Evolutionary conservation across 352 stramenopile genomes (phyloP), one percentile per base, ranked within the genome.

Genomic region (Pythium coloratum): DNA sequence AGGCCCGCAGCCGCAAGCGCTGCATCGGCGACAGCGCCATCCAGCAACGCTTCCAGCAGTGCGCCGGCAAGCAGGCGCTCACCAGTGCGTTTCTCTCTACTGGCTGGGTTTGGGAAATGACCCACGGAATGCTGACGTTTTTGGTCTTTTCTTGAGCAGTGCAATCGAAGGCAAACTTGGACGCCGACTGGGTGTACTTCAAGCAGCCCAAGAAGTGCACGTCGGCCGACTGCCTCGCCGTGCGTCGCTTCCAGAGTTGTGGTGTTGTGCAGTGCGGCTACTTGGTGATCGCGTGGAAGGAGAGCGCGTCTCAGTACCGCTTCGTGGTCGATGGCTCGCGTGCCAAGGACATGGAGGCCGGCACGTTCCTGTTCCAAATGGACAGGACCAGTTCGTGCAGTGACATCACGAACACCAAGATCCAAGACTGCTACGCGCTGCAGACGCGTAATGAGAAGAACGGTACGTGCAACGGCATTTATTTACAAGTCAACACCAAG

Each of bases 261-360:
- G 72, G 67, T 1, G 75, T 86, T n/a, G 78, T 91, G 24, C 74
- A 90, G 64, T 94, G 85, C 58, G 85, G 85, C 10, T 75, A 84
- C 53, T 64, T 93, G 26, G 59, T 94, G 33, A 72, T 82, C 1
- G 81, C 81, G 38, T 95, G 84, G 85, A 91, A 89, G 60, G 86
- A 87, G 16, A 71, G 51, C 30, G 66, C 72, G 20, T 68, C 66
- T 6, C 66, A 75, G 32, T 92, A 89, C 59, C 76, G 88, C 64
- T 93, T 94, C 28, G 67, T 95, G 13, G 82, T 86, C n/a, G 82
- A 94, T 32, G 85, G 87, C 30, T 92, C 85, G 9, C 81, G 84
- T 24, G 66, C 63, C 1, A 80, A 69, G 26, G 85, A 92, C 61
- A 82, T 89, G 72, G 81, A 75, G 14, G 67, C 82, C 5, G 85